These are phyloP conservation scores for Byssothecium circinans DNA, from an alignment of 2,329 filamentous ascomycete genomes.

Conservation along the genomic window DNA sequence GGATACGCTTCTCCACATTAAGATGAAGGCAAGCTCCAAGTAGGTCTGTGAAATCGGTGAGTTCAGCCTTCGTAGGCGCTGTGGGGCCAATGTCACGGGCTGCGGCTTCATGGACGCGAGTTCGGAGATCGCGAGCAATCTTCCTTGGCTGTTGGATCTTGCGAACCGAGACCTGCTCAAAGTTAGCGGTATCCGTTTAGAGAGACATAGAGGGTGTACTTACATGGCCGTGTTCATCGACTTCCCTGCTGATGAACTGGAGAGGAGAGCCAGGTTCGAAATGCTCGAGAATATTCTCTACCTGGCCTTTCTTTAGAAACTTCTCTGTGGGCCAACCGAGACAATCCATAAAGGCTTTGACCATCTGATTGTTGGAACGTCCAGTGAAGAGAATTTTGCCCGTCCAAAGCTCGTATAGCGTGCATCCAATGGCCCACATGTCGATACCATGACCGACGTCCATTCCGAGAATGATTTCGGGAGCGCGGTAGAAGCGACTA, in stretches of 20 bases:
- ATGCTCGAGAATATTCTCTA: conserved; percentile 71
- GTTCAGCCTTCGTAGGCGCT: conserved; percentile 67
- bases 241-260: conserved; percentile 78
- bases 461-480: conserved; percentile 96
- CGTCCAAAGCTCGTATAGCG: conserved; percentile 93
- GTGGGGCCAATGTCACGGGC: conserved; percentile 72
- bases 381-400: conserved; percentile 97
- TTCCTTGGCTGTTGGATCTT: conserved; percentile 65
- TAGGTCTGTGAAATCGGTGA: conserved; percentile 82
- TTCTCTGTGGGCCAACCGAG: conserved; percentile 90
- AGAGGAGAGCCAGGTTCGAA: conserved; percentile 61
- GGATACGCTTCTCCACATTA: conserved; percentile 90
- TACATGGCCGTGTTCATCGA: conserved; percentile 55
- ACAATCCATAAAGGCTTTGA: conserved; percentile 93
- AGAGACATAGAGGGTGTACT: conserved; percentile 6
- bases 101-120: conserved; percentile 71
- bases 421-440: conserved; percentile 98
- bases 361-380: conserved; percentile 97
- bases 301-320: conserved; percentile 73
- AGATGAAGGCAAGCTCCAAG: conserved; percentile 85
- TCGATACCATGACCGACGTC: conserved; percentile 93
- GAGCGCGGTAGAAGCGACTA: conserved; percentile 94
- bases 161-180: conserved; percentile 63
- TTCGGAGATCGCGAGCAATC: conserved; percentile 71
- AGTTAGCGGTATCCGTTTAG: conserved; percentile 12